Base-by-base conservation (phyloP, 768 basidiomycete genomes). In the Gymnopilus junonius region DNA sequence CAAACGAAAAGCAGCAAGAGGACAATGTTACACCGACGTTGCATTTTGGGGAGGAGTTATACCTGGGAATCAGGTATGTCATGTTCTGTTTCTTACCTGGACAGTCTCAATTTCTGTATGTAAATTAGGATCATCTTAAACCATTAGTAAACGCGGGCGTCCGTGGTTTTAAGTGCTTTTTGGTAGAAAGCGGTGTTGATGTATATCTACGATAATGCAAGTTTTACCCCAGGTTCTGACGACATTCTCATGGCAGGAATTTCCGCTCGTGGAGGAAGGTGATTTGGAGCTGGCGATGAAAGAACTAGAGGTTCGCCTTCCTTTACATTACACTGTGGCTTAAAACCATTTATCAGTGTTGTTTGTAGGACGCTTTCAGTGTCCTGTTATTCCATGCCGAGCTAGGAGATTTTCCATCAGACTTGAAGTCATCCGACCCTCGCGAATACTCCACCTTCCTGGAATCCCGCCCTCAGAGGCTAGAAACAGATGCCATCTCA, bases 11-110 rank as follows among this genome's bases (percentile, higher is more conserved):
- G 92, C 89, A 1, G 94, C 97, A 2, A 69, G 75, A 53, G 87
- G 86, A 2, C 89, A 95, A 70, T 92, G 89, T 69, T 86, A 85
- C 75, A 85, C 86, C 10, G 94, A 97, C 73, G 87, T 95, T 40
- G 94, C 89, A 0, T 95, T 96, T 75, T 97, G 94, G 94, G 97
- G 95, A 35, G 97, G 97, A 8, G 91, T 93, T 35, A 91, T 99
- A 48, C 97, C 97, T 6, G 90, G 89, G 12, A 98, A 99, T 78
- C 84, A 93, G 79, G 95, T 87, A 62, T 62, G 76, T 65, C 51
- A 5, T 20, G 48, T 51, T 7, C 48, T 51, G n/a, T 45, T 15
- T 51, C 31, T 59, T 48, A 17, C 11, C 23, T 55, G n/a, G 56
- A 42, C 37, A 31, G 35, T 37, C 14, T 45, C 59, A 37, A 39